These are phyloP conservation scores for Straminergon stramineum DNA, from an alignment of 225 moss, liverwort and hornwort species.

Conservation along the genomic window DNA sequence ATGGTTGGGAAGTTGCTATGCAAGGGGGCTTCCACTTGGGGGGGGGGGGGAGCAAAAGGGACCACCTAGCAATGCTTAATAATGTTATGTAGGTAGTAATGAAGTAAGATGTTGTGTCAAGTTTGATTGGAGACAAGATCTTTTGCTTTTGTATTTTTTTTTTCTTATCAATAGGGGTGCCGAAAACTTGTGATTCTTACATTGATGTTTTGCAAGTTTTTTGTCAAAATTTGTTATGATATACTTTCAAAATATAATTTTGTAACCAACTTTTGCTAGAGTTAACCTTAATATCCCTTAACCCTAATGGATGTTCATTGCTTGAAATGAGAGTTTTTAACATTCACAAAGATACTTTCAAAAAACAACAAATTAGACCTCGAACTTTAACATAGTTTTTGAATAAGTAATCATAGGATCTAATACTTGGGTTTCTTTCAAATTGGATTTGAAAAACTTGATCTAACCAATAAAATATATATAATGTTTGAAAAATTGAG, in stretches of 20 bases:
- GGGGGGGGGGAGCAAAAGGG: no score
- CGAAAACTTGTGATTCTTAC: not conserved
- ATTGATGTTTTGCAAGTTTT: not conserved
- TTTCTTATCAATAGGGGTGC: not conserved
- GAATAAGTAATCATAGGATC: not conserved
- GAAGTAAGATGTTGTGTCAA: no score
- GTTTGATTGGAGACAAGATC: no score
- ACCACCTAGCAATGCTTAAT: no score
- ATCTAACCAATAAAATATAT: not conserved
- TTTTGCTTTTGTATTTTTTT: no score
- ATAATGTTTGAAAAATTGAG: not conserved
- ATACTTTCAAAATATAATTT: not conserved
- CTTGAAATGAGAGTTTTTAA: not conserved
- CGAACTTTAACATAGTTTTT: not conserved
- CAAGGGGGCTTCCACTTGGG: no score
- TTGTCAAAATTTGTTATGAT: not conserved
- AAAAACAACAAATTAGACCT: not conserved
- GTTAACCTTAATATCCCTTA: fast-evolving
- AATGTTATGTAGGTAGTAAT: no score
- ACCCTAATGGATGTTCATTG: not conserved
- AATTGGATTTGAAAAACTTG: not conserved
- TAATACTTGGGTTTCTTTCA: not conserved
- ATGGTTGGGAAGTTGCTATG: no score
- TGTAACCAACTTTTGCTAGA: not conserved
- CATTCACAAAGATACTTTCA: not conserved